Evolutionary conservation across 345 rosid species (phyloP).

Genomic region (Hibiscus syriacus): DNA sequence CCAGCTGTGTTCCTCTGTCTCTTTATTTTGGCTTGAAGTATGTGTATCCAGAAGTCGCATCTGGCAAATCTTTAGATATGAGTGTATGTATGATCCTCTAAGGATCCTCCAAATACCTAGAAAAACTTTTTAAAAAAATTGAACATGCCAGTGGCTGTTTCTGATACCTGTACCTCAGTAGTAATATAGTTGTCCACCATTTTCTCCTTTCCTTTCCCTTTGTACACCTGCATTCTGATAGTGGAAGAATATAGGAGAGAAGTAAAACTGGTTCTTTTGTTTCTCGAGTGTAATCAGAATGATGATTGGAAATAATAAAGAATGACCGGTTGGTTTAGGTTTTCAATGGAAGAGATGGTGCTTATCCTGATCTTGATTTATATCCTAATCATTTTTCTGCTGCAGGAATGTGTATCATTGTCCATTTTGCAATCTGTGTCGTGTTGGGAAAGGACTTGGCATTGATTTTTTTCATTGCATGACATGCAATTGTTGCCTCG

Average conservation of each 20-base stretch:
- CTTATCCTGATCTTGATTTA: background rate
- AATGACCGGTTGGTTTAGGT: background rate
- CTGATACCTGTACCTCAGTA: background rate
- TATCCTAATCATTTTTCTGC: slow-evolving; percentile 1
- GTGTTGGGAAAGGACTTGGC: slow-evolving; percentile 83
- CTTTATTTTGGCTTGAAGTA: background rate
- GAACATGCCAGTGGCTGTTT: background rate
- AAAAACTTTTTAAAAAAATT: background rate
- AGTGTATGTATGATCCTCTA: background rate
- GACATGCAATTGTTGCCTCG: slow-evolving; percentile 91
- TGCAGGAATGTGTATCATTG: slow-evolving; percentile 79
- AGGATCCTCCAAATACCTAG: background rate
- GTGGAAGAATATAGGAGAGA: background rate
- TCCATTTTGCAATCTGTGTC: slow-evolving; percentile 91
- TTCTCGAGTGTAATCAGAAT: background rate
- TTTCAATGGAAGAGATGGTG: background rate
- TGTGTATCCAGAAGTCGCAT: background rate
- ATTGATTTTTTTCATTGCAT: slow-evolving; percentile 87
- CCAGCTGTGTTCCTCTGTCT: background rate
- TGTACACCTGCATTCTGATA: background rate
- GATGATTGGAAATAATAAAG: background rate
- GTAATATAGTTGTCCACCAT: background rate
- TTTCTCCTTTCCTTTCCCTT: background rate
- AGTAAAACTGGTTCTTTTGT: background rate
- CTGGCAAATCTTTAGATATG: background rate